Conservation (phyloP, 1,284 basidiomycete genomes). For the Cryptococcus sp. region DNA sequence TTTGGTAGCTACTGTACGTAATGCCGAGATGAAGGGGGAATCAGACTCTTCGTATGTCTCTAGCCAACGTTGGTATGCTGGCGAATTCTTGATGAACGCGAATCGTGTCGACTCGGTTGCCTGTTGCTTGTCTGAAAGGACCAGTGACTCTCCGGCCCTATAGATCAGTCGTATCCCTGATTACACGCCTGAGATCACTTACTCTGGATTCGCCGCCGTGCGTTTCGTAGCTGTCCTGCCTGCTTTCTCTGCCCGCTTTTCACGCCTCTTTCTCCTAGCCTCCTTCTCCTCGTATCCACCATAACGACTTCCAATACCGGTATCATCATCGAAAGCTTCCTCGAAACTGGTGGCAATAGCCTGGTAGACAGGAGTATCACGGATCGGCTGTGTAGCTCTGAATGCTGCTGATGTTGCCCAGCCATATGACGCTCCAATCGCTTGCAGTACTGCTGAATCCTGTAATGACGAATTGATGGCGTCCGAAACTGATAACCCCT, state of each 20-base stretch:
- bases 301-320: conserved; percentile 61
- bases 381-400: conserved; percentile 83
- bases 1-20: conserved; percentile 78
- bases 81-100: conserved; percentile 58
- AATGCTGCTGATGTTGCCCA: conserved; percentile 69
- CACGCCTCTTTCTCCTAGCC: conserved; percentile 67
- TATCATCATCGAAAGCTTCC: conserved; percentile 88
- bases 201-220: conserved; percentile 73
- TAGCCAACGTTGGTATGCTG: conserved; percentile 53
- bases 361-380: conserved; percentile 94
- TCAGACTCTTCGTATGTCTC: conserved; percentile 89
- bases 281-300: conserved; percentile 93
- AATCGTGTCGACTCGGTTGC: conserved; percentile 47
- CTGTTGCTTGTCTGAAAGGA: conserved; percentile 59
- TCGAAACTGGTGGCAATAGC: conserved; percentile 79
- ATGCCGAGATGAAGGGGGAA: conserved; percentile 74
- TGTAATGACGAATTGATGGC: conserved; percentile 89
- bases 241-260: conserved; percentile 72
- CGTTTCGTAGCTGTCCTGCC: conserved; percentile 58
- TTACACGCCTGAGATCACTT: conserved; percentile 38
- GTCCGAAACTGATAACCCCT: conserved; percentile 88
- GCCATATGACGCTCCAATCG: conserved; percentile 71
- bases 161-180: not conserved
- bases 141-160: conserved; percentile 78
- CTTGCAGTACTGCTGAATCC: conserved; percentile 78